phyloP scores from a whole-genome alignment of 768 basidiomycete genomes.

The Boletus huronensis region DNA sequence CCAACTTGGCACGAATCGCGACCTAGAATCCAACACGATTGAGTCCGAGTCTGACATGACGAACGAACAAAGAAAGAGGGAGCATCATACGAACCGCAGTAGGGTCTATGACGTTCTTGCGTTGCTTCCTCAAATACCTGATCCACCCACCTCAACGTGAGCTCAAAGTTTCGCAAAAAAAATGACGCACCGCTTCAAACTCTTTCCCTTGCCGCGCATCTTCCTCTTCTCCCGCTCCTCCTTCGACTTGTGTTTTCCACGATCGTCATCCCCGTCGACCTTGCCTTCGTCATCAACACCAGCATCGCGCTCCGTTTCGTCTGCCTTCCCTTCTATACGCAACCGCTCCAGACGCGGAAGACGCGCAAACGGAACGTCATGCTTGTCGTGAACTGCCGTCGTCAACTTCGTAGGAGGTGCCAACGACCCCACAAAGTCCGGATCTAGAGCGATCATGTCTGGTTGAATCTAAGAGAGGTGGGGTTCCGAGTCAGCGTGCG shows the following conservation, averaged over 20 bases:
- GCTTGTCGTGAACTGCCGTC: constrained; percentile 43
- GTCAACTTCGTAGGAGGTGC: constrained; percentile 58
- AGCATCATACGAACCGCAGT: constrained; percentile 47
- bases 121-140: constrained; percentile 80
- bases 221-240: constrained; percentile 58
- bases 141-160: background rate
- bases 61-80: background rate
- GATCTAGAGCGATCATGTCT: constrained; percentile 85
- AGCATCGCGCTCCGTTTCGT: constrained; percentile 53
- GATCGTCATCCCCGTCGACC: constrained; percentile 35
- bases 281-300: constrained; percentile 18
- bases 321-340: constrained; percentile 68
- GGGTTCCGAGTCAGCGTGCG: background rate
- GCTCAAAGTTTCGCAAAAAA: too few species aligned
- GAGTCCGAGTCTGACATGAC: background rate
- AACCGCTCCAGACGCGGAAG: constrained; percentile 65
- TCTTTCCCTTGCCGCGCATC: constrained; percentile 87
- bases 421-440: constrained; percentile 70
- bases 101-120: constrained; percentile 93
- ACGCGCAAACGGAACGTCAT: constrained; percentile 61
- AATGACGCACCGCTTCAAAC: constrained; percentile 61
- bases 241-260: constrained; percentile 23
- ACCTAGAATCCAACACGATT: constrained; percentile 29
- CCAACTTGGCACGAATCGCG: constrained; percentile 65
- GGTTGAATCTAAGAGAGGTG: constrained; percentile 65